Percentiles rank a stretch among this genome's conserved stretches.
phyloP scores from a whole-genome alignment of 495 filamentous ascomycete species.

The Penicillium lividum region DNA sequence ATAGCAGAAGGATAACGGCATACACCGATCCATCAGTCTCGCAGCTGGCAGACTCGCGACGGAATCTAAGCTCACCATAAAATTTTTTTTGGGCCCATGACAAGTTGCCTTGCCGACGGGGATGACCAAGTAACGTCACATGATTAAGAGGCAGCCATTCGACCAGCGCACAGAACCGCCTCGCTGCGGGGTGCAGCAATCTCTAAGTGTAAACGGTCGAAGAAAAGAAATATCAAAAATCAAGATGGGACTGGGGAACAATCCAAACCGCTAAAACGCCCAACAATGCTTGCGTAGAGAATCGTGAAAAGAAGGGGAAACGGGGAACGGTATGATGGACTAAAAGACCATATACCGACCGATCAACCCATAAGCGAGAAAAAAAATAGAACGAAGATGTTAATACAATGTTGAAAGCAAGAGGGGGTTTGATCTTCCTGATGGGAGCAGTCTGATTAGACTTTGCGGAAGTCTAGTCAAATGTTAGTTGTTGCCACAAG shows the following conservation, averaged over 20 bases:
- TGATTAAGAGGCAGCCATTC: constrained; percentile 52
- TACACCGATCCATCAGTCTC: constrained; percentile 11
- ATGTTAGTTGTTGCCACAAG: constrained; percentile 26
- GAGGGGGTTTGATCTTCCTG: constrained; percentile 30
- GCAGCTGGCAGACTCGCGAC: constrained; percentile 16
- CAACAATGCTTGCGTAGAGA: constrained; percentile 50
- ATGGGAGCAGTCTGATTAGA: constrained; percentile 42
- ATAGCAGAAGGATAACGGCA: constrained; percentile 25
- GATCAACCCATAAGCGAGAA: constrained; percentile 29
- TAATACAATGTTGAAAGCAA: constrained; percentile 57
- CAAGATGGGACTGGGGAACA: constrained; percentile 27
- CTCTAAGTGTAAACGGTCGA: constrained; percentile 38
- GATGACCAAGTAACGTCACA: constrained; percentile 24
- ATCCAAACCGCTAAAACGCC: constrained; percentile 53
- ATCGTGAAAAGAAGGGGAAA: constrained; percentile 32
- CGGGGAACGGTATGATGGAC: not conserved
- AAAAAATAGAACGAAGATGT: constrained; percentile 50
- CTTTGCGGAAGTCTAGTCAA: constrained; percentile 65
- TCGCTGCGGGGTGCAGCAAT: constrained; percentile 54
- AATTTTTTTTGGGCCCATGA: constrained; percentile 34
- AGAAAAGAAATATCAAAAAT: constrained; percentile 24
- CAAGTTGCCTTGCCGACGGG: constrained; percentile 16
- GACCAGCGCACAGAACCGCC: constrained; percentile 66
- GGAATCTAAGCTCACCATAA: constrained; percentile 19
- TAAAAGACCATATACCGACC: not conserved